These are phyloP conservation scores for Barnettozyma botsteinii DNA, from an alignment of 805 yeast species.

Conservation along the genomic window DNA sequence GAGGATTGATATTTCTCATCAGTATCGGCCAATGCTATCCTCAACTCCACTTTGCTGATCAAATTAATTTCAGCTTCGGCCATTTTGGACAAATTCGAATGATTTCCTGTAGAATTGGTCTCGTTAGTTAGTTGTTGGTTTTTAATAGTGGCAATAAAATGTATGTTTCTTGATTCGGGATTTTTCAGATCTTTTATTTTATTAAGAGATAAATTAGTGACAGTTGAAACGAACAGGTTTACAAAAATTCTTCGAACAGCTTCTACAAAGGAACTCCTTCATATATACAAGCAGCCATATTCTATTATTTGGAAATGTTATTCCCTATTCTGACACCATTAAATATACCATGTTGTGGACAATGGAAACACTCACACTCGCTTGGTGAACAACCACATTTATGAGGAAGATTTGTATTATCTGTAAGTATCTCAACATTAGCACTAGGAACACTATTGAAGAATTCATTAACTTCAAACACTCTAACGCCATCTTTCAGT, in stretches of 20 bases:
- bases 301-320: background rate
- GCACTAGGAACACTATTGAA: background rate
- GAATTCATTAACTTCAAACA: slow-evolving; percentile 1
- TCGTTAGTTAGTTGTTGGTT: background rate
- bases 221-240: too few species aligned
- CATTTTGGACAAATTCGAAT: slow-evolving; percentile 10
- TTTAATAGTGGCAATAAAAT: slow-evolving; percentile 7
- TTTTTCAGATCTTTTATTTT: too few species aligned
- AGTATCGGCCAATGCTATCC: slow-evolving; percentile 69
- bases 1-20: slow-evolving; percentile 58
- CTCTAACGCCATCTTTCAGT: slow-evolving; percentile 14
- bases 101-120: too few species aligned
- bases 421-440: background rate
- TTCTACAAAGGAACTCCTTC: too few species aligned
- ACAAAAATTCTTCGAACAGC: too few species aligned
- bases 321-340: slow-evolving; percentile 14
- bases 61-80: slow-evolving; percentile 47
- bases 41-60: slow-evolving; percentile 73
- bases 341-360: slow-evolving; percentile 18
- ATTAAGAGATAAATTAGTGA: background rate
- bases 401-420: slow-evolving; percentile 7
- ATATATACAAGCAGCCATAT: too few species aligned
- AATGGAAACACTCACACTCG: slow-evolving; percentile 21
- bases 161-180: too few species aligned
- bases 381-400: slow-evolving; percentile 21